Conservation (phyloP, 2,329 filamentous ascomycete genomes). For the Torrubiellomyces zombiae region DNA sequence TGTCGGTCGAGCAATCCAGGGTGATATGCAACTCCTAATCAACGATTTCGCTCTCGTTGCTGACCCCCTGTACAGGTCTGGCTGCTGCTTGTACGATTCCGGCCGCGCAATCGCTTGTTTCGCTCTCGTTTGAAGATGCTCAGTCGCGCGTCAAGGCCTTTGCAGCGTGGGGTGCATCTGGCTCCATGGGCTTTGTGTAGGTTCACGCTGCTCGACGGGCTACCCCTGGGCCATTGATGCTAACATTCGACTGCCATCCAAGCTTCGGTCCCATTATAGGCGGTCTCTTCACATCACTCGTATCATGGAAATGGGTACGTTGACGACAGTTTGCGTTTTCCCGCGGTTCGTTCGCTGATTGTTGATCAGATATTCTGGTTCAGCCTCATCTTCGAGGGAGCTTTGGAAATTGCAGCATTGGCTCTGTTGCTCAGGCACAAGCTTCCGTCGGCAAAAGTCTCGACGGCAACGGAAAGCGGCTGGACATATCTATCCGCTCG, state of each 20-base stretch:
- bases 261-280: slow-evolving; percentile 5
- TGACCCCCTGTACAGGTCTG: not conserved
- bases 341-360: too few relatives aligned
- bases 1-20: slow-evolving; percentile 4
- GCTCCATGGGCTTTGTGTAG: slow-evolving; percentile 5
- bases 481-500: slow-evolving; percentile 3
- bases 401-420: slow-evolving; percentile 3
- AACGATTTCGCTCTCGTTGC: too few relatives aligned
- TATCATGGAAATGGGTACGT: slow-evolving; percentile 4
- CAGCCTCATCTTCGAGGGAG: slow-evolving; percentile 3
- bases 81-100: slow-evolving; percentile 5
- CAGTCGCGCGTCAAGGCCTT: slow-evolving; percentile 4
- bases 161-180: slow-evolving; percentile 4
- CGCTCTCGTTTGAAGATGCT: slow-evolving; percentile 4
- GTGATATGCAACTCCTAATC: not conserved
- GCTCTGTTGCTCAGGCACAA: slow-evolving; percentile 3
- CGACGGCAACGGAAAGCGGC: not conserved
- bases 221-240: not conserved
- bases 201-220: not conserved
- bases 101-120: slow-evolving; percentile 4
- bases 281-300: slow-evolving; percentile 4
- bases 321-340: too few relatives aligned
- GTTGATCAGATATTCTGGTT: slow-evolving; percentile 6
- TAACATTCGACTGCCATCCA: not conserved
- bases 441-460: slow-evolving; percentile 2